Evolutionary conservation across 2,329 filamentous ascomycete species (phyloP), one percentile per base, ranked within the genome.

Genomic region (Xylaria sp.): DNA sequence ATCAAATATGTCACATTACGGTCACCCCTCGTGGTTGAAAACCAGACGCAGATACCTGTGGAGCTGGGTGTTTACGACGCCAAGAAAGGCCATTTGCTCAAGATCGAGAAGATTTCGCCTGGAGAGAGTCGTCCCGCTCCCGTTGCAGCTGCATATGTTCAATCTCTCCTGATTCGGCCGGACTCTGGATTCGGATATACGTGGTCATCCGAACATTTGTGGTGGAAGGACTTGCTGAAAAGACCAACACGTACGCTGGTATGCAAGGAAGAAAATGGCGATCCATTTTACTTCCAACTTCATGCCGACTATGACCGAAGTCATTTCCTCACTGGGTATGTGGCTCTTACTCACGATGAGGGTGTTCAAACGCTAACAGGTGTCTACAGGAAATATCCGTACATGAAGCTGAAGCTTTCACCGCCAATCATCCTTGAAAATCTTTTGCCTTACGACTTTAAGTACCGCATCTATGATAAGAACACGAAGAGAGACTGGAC

Each of bases 401-500:
- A 94, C 73, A 97, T 99, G 94, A 87, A 86, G 60, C 82, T 99
- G 65, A 90, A 92, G 66, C 83, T 99, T 2, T 96, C 91, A 23
- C 93, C 94, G 0, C 94, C 95, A 0, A 85, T 99, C 11, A 93
- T 96, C 54, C 82, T 99, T 3, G 93, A 99, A 73, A 99, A 99
- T 66, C 78, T 99, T 49, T 77, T 99, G 44, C 94, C 94, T 0
- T 97, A 94, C 71, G 94, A 99, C 75, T 99, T 99, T 84, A 97
- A 99, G 75, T 99, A 99, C 74, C 87, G 93, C 58, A 97, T 99
- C 58, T 99, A 97, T 71, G 94, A 99, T 78, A 97, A 95, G 78
- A 95, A 96, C 73, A 97, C 92, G 0, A 95, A 93, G 79, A 96
- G 95, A 72, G 94, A 99, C 72, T 99, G 94, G 94, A 95, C 91